Base-by-base conservation (phyloP, 108 stramenopile species). In the Skeletonema tropicum region DNA sequence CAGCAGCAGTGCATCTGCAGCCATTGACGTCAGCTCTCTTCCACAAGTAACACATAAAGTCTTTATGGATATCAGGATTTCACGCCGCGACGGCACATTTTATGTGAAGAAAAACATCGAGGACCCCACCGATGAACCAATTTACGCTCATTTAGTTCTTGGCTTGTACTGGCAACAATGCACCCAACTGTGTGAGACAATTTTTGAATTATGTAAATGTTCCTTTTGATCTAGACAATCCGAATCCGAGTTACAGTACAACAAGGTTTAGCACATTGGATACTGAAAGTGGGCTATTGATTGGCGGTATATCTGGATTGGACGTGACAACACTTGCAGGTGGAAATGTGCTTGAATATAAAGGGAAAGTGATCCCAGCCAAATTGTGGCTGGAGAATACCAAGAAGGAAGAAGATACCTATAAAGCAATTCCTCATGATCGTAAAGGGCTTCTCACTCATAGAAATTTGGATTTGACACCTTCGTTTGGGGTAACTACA, bases 401-500 rank as follows among this genome's bases (percentile, higher is more conserved):
- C 1, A 62, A 62, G 6, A 32, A 39, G 9, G 36, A 64, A 19
- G 14, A 60, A 64, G 21, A 29, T 36, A 12, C 35, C n/a, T 19
- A 23, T 21, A 39, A 48, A 33, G 49, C 26, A 31, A 8, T 91
- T 17, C 86, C 86, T 15, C 94, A 94, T 46, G 41, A 57, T 19
- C 61, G 63, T 15, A 88, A 85, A 61, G 92, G 92, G 45, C 70
- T 95, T 31, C 74, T 96, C 23, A 93, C 94, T 2, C 94, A 96
- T 71, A 77, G 85, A 6, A 79, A 80, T 19, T 68, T 96, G 19
- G 92, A 96, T 32, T 66, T 83, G 14, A 70, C 78, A 25, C 94
- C 94, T 11, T 71, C 76, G 19, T 96, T 93, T 83, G 92, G 89
- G 14, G 88, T 96, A 32, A 96, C 94, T 17, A 96, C 94, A 57